These are phyloP conservation scores for Phaeotremella skinneri DNA, from an alignment of 768 basidiomycete species.

Conservation along the genomic window DNA sequence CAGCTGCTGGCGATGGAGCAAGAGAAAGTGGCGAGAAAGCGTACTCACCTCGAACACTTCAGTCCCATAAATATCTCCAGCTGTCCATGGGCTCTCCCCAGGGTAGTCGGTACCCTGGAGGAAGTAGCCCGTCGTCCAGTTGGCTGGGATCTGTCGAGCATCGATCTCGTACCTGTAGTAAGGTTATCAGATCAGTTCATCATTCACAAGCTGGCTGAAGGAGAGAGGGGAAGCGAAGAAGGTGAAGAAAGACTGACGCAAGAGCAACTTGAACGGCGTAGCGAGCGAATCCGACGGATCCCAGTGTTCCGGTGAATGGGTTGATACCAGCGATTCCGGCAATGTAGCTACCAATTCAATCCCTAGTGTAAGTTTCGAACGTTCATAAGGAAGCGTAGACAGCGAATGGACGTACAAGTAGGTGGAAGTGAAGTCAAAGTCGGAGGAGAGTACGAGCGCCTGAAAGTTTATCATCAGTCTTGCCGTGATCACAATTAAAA, in stretches of 20 bases:
- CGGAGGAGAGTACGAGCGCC: conserved; percentile 48
- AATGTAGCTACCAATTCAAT: conserved; percentile 28
- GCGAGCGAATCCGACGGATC: conserved; percentile 52
- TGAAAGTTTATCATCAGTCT: conserved; percentile 3
- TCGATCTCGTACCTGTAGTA: conserved; percentile 55
- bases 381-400: neutral
- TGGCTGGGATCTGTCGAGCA: conserved; percentile 53
- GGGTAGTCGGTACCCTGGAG: conserved; percentile 48
- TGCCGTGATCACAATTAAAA: neutral
- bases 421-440: conserved; percentile 53
- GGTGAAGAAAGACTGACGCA: conserved; percentile 10
- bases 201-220: neutral
- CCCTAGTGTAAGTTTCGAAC: neutral
- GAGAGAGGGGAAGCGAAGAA: neutral
- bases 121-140: conserved; percentile 54
- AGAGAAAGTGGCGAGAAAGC: neutral
- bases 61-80: conserved; percentile 53
- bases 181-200: conserved; percentile 16
- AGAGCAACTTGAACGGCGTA: conserved; percentile 53
- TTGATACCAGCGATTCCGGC: conserved; percentile 55
- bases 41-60: conserved; percentile 53
- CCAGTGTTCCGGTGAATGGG: conserved; percentile 53
- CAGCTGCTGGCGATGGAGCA: too few species aligned
- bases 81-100: conserved; percentile 27
- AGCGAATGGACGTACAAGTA: conserved; percentile 51